A percentile compares a stretch with the other conserved stretches of the same genome.
These are phyloP conservation scores for Takakia lepidozioides DNA, from an alignment of 225 moss, liverwort and hornwort genomes.

Conservation along the genomic window DNA sequence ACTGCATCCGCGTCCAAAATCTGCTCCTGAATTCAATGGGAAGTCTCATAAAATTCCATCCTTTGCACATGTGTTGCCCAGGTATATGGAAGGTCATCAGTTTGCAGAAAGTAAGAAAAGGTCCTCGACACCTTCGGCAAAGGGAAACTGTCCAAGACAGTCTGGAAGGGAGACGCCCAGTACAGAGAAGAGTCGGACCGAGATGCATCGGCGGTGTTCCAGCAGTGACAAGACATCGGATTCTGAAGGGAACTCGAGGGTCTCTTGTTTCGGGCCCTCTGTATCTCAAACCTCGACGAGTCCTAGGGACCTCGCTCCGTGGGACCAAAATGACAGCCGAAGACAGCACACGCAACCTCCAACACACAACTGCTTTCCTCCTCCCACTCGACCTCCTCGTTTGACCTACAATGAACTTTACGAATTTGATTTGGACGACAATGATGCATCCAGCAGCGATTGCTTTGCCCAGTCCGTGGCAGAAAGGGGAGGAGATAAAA, in stretches of 20 bases:
- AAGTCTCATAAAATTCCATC: too few species aligned
- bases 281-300: slow-evolving; percentile 1
- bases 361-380: too few species aligned
- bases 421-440: slow-evolving; percentile 6
- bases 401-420: slow-evolving; percentile 21
- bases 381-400: too few species aligned
- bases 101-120: not conserved
- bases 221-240: slow-evolving; percentile 7
- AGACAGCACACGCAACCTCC: slow-evolving; percentile 13
- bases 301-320: slow-evolving; percentile 28
- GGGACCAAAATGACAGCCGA: slow-evolving; percentile 18
- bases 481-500: slow-evolving; percentile 13
- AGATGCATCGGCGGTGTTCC: not conserved
- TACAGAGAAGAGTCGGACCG: not conserved
- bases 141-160: too few species aligned
- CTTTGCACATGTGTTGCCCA: not conserved
- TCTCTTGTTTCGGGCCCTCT: slow-evolving; percentile 7
- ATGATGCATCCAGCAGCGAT: slow-evolving; percentile 10
- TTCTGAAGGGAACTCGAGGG: slow-evolving; percentile 7
- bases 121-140: slow-evolving; percentile 1
- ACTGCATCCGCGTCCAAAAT: slow-evolving; percentile 18
- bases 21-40: slow-evolving; percentile 6
- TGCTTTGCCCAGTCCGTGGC: not conserved
- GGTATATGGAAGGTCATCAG: not conserved
- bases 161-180: not conserved